Conservation (phyloP, 2,329 filamentous ascomycete species). For the Fusarium acutatum region DNA sequence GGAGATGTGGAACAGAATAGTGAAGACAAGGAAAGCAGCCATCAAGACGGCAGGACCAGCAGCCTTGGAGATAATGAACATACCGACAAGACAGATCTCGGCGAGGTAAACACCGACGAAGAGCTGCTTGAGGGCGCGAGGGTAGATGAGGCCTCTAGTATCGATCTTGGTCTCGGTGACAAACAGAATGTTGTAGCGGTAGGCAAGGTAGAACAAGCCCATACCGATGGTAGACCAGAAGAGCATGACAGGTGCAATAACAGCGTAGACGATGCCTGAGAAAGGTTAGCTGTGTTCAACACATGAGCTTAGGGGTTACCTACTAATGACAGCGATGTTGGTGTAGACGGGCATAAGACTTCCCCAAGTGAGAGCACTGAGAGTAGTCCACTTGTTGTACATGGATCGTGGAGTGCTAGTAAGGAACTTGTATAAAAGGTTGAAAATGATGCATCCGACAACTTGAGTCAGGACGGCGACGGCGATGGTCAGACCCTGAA, state of each 20-base stretch:
- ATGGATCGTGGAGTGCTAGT: conserved; percentile 81
- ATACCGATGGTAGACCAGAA: conserved; percentile 82
- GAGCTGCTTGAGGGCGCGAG: conserved; percentile 86
- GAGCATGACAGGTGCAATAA: conserved; percentile 84
- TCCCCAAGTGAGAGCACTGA: conserved; percentile 79
- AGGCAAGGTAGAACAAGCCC: conserved; percentile 82
- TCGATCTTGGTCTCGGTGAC: conserved; percentile 82
- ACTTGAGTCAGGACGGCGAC: conserved; percentile 76
- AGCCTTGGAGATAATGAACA: conserved; percentile 76
- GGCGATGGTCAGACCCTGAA: conserved; percentile 84
- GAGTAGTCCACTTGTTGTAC: conserved; percentile 75
- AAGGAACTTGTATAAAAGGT: conserved; percentile 73
- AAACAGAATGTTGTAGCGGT: conserved; percentile 87
- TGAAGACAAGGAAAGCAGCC: conserved; percentile 78
- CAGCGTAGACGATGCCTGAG: conserved; percentile 76
- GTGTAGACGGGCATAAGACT: conserved; percentile 79
- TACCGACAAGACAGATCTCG: conserved; percentile 80
- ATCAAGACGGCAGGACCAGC: conserved; percentile 78
- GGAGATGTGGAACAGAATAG: conserved; percentile 78
- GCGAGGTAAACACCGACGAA: conserved; percentile 83
- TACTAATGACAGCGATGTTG: conserved; percentile 75
- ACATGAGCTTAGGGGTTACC: conserved; percentile 22
- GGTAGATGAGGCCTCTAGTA: conserved; percentile 88
- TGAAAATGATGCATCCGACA: conserved; percentile 71
- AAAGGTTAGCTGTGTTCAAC: conserved; percentile 24